phyloP scores from a whole-genome alignment of 2,329 filamentous ascomycete species.

The Chaetomium globosum region DNA sequence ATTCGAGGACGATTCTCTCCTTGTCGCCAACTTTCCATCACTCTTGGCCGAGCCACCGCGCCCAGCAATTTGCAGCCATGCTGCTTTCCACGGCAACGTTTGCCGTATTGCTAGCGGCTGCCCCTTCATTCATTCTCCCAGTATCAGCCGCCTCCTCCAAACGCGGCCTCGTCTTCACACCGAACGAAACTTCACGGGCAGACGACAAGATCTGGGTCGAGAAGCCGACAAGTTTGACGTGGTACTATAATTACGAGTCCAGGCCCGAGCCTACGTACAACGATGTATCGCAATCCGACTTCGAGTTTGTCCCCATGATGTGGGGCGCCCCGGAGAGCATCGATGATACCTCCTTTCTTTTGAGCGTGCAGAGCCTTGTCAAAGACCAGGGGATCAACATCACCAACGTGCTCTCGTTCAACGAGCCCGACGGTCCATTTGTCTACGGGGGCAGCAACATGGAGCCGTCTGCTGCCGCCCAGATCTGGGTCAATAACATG shows the following conservation, averaged over 20 bases:
- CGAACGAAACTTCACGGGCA: constrained; percentile 54
- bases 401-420: constrained; percentile 72
- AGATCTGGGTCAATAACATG: constrained; percentile 71
- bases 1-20: background rate
- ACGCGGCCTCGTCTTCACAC: constrained; percentile 72
- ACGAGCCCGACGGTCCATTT: constrained; percentile 69
- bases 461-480: constrained; percentile 61
- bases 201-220: constrained; percentile 70
- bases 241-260: constrained; percentile 81
- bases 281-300: constrained; percentile 53
- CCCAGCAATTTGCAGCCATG: background rate
- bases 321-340: constrained; percentile 62
- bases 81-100: constrained; percentile 21
- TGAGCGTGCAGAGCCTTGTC: constrained; percentile 60
- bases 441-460: constrained; percentile 65
- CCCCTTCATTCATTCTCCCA: constrained; percentile 27
- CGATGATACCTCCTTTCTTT: constrained; percentile 62
- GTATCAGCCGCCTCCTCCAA: constrained; percentile 54
- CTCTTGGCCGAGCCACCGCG: background rate
- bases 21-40: background rate
- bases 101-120: constrained; percentile 21
- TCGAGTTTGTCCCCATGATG: constrained; percentile 81
- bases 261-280: constrained; percentile 58
- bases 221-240: constrained; percentile 63
- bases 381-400: constrained; percentile 58